phyloP scores from a whole-genome alignment of 2,329 filamentous ascomycete species.

The Fusarium xyrophilum region DNA sequence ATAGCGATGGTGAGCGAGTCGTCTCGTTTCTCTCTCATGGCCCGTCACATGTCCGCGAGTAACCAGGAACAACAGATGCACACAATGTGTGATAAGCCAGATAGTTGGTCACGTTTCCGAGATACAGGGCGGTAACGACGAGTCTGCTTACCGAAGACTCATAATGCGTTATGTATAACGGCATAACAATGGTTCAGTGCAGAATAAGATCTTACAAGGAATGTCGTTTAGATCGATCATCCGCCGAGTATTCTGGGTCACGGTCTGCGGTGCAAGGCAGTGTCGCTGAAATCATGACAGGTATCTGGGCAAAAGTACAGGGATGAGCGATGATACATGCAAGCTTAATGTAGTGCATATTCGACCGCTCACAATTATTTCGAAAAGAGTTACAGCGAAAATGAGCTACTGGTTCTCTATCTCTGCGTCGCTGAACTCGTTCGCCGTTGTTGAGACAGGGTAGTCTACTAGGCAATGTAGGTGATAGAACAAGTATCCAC shows the following conservation, averaged over 20 bases:
- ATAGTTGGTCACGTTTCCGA: neutral
- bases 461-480: neutral
- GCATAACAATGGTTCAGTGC: conserved; percentile 4
- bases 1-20: conserved; percentile 41
- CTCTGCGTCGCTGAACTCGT: neutral
- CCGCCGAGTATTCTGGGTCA: conserved; percentile 15
- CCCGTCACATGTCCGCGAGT: conserved; percentile 7
- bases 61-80: neutral
- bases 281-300: neutral
- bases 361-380: conserved; percentile 11
- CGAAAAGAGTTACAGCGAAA: conserved; percentile 5
- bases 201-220: neutral
- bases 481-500: conserved; percentile 11
- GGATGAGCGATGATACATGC: conserved; percentile 12
- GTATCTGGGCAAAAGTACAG: neutral
- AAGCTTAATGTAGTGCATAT: conserved; percentile 24
- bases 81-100: neutral
- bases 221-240: conserved; percentile 18
- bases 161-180: neutral
- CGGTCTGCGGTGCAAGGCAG: neutral
- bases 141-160: neutral
- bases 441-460: neutral
- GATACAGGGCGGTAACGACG: conserved; percentile 6
- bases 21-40: conserved; percentile 43
- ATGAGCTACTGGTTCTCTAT: neutral